A percentile compares a stretch with the other conserved stretches of the same genome.
These are phyloP conservation scores for Lasiodiplodia sp. DNA, from an alignment of 2,329 filamentous ascomycete species.

Conservation along the genomic window DNA sequence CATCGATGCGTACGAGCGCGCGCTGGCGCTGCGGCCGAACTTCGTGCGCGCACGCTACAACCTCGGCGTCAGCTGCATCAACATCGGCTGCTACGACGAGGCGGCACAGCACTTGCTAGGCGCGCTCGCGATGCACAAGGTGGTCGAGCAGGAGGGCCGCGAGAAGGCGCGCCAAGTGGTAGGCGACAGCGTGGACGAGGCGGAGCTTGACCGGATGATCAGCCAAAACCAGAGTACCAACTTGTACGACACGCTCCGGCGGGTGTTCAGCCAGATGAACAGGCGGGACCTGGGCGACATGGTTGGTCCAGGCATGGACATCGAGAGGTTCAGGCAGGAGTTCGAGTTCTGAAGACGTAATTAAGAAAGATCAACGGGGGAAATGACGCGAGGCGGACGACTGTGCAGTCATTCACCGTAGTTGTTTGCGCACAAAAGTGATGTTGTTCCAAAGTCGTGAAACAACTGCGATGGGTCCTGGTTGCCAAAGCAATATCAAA, in stretches of 20 bases:
- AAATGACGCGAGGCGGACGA: background rate
- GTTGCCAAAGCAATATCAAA: slow-evolving; percentile 11
- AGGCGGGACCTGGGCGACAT: slow-evolving; percentile 84
- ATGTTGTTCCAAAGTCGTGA: background rate
- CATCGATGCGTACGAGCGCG: slow-evolving; percentile 94
- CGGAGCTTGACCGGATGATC: slow-evolving; percentile 83
- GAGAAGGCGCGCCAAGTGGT: slow-evolving; percentile 85
- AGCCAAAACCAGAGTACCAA: slow-evolving; percentile 97
- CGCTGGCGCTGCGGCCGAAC: slow-evolving; percentile 87
- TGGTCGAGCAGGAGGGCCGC: slow-evolving; percentile 84
- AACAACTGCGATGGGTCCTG: background rate
- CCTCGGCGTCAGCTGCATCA: slow-evolving; percentile 94
- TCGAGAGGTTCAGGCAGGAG: slow-evolving; percentile 85
- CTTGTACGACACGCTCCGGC: slow-evolving; percentile 88
- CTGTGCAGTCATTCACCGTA: background rate
- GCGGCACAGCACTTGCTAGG: slow-evolving; percentile 92
- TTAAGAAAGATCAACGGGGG: background rate
- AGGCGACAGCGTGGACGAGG: slow-evolving; percentile 66
- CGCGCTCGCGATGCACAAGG: slow-evolving; percentile 93
- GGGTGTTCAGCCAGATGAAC: slow-evolving; percentile 98
- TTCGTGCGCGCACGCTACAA: slow-evolving; percentile 98
- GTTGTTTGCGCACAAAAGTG: background rate
- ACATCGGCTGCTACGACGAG: slow-evolving; percentile 93
- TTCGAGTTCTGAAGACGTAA: slow-evolving; percentile 76
- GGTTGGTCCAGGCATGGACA: slow-evolving; percentile 89